Conservation (phyloP, 495 filamentous ascomycete species). For the Aspergillus panamensis region DNA sequence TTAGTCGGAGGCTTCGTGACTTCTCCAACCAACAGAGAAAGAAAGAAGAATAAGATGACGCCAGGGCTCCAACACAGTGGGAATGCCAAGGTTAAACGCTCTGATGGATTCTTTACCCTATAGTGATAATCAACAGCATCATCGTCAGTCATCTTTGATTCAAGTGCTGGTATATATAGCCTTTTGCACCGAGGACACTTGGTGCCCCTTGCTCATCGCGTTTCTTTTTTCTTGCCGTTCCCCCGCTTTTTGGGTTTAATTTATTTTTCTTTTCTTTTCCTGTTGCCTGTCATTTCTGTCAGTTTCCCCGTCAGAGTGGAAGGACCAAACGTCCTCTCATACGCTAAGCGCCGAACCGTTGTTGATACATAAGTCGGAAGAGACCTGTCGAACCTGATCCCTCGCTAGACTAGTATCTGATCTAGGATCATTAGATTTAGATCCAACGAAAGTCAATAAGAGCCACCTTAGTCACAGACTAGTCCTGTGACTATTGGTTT, state of each 20-base stretch:
- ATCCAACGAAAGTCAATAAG: constrained; percentile 8
- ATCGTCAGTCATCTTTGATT: not conserved
- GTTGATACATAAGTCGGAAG: not conserved
- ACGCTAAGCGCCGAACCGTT: not conserved
- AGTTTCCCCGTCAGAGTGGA: not conserved
- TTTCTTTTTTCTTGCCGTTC: not conserved
- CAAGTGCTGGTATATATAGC: not conserved
- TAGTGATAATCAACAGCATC: not conserved
- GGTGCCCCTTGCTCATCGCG: not conserved
- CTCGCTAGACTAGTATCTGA: constrained; percentile 8
- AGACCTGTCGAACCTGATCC: constrained; percentile 10
- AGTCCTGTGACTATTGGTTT: not conserved
- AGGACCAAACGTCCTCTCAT: not conserved
- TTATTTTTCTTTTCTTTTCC: not conserved
- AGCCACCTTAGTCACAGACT: not conserved
- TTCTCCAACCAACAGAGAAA: not conserved
- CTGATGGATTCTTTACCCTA: not conserved
- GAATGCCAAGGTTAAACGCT: constrained; percentile 16
- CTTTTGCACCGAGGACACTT: not conserved
- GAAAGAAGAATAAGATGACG: constrained; percentile 7
- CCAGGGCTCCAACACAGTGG: constrained; percentile 8
- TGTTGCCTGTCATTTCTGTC: not conserved
- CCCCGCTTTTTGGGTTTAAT: not conserved
- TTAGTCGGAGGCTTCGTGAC: not conserved
- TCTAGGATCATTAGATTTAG: constrained; percentile 19